phyloP scores from a whole-genome alignment of 306 rosid genomes.

The Abrus precatorius region DNA sequence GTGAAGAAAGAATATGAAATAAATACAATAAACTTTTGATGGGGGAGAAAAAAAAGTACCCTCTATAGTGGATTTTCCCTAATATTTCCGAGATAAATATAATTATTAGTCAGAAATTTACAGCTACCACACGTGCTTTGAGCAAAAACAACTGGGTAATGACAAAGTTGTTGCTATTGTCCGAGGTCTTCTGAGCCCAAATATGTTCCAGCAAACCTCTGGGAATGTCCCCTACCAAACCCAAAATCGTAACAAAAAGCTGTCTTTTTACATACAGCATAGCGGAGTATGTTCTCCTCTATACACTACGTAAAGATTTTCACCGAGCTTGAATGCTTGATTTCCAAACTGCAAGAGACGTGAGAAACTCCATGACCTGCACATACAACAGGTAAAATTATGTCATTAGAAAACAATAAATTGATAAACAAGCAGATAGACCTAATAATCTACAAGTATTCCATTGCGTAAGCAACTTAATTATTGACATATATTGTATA shows the following conservation, averaged over 20 bases:
- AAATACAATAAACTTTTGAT: conserved; percentile 31
- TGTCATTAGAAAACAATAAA: background rate
- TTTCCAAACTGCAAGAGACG: conserved; percentile 76
- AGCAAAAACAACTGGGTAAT: conserved; percentile 49
- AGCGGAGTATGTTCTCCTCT: conserved; percentile 58
- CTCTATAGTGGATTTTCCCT: conserved; percentile 2
- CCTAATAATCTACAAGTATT: background rate
- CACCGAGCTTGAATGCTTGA: conserved; percentile 65
- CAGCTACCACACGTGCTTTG: conserved; percentile 48
- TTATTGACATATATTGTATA: no score
- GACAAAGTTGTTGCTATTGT: conserved; percentile 41
- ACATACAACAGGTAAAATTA: conserved; percentile 8
- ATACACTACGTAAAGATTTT: conserved; percentile 44
- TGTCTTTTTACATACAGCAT: conserved; percentile 49
- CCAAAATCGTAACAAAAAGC: conserved; percentile 45
- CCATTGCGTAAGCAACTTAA: background rate
- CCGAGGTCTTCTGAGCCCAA: conserved; percentile 53
- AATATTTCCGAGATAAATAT: conserved; percentile 4
- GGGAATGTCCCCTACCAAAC: conserved; percentile 47
- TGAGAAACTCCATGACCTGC: conserved; percentile 94
- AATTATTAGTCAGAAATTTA: conserved; percentile 5
- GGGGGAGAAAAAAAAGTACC: background rate
- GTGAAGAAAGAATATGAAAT: conserved; percentile 33
- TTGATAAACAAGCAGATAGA: background rate
- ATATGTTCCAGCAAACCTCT: conserved; percentile 58